Conservation (phyloP, 1,284 basidiomycete genomes). For the Irpex sp. region DNA sequence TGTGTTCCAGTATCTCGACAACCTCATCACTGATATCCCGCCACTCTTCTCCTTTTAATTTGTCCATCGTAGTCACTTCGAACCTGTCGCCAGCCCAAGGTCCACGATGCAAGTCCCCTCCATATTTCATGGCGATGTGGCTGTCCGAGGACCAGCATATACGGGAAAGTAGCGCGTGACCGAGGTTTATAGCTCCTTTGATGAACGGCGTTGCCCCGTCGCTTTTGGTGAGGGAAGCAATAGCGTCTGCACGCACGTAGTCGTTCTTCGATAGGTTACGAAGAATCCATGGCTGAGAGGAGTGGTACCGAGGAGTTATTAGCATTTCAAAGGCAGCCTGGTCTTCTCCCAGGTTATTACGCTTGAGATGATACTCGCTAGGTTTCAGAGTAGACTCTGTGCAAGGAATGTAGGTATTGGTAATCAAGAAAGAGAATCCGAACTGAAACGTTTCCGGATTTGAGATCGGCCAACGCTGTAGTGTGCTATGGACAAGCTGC, state of each 20-base stretch:
- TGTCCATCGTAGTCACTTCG: slow-evolving; percentile 1
- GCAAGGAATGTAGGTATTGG: not conserved
- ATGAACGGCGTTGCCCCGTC: not conserved
- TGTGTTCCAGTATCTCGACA: not conserved
- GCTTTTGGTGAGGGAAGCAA: not conserved
- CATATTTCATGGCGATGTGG: not conserved
- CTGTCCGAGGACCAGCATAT: slow-evolving; percentile 2
- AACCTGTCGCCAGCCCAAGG: slow-evolving; percentile 1
- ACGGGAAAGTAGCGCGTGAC: not conserved
- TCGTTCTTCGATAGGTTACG: slow-evolving; percentile 1
- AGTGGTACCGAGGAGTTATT: not conserved
- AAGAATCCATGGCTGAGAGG: not conserved
- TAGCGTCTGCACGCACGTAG: not conserved
- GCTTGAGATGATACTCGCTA: not conserved
- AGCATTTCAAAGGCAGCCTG: not conserved
- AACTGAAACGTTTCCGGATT: not conserved
- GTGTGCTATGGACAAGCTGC: not conserved
- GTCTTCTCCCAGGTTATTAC: not conserved
- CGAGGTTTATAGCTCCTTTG: not conserved
- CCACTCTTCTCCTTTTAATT: not conserved
- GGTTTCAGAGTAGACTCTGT: not conserved
- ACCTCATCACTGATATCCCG: not conserved
- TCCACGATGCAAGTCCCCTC: not conserved
- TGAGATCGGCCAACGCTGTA: not conserved
- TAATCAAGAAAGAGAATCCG: not conserved